phyloP scores from a whole-genome alignment of 345 rosid genomes.

The Eucalyptus curtisii region DNA sequence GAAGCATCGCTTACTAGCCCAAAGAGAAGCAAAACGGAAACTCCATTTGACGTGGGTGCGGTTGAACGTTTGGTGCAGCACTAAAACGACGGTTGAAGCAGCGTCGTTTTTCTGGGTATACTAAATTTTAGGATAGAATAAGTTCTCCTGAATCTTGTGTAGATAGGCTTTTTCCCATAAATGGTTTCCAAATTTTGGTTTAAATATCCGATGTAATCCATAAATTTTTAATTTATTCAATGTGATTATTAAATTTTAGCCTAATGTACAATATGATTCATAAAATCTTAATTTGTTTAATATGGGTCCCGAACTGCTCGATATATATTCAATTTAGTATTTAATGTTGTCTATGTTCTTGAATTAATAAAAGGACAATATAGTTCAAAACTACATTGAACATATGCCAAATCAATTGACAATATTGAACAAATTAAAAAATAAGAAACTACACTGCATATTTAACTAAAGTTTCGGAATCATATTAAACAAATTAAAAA shows the following conservation, averaged over 20 bases:
- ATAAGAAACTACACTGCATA: rapidly evolving
- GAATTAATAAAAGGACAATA: too few relatives aligned
- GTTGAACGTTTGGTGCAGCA: neutral
- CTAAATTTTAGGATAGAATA: too few relatives aligned
- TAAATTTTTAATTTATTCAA: too few relatives aligned
- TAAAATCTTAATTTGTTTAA: too few relatives aligned
- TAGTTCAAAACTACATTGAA: too few relatives aligned
- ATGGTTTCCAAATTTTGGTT: too few relatives aligned
- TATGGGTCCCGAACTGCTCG: rapidly evolving
- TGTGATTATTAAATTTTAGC: rapidly evolving
- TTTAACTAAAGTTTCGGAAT: rapidly evolving
- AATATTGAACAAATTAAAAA: too few relatives aligned
- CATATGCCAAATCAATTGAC: too few relatives aligned
- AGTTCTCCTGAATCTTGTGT: neutral
- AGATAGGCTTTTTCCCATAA: neutral
- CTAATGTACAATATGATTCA: rapidly evolving
- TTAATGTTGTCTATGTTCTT: rapidly evolving
- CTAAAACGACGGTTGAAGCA: neutral
- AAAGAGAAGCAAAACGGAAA: neutral
- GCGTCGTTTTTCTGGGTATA: neutral
- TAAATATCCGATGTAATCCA: rapidly evolving
- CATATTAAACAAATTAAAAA: too few relatives aligned
- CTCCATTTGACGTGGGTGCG: neutral
- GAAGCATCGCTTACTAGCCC: neutral
- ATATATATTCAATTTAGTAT: too few relatives aligned